Conservation (phyloP, 2,329 filamentous ascomycete species). For the Thielaviopsis populi region DNA sequence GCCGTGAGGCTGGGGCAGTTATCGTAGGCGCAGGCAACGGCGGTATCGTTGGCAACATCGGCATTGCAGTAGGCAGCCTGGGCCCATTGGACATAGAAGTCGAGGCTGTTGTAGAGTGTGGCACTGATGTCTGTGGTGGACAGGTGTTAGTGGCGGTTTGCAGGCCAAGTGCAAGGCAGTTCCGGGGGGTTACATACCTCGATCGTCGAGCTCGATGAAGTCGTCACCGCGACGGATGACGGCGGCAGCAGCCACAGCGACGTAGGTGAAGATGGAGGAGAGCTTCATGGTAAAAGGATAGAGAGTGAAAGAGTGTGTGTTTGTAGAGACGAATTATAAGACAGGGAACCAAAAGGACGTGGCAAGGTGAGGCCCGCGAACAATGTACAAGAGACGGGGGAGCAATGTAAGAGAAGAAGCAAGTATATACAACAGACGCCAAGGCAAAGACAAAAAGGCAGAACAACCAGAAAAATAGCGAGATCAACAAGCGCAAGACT, state of each 20-base stretch:
- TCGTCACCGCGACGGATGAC: conserved; percentile 15
- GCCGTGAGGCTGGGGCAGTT: conserved; percentile 10
- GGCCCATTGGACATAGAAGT: conserved; percentile 16
- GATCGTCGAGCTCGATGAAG: conserved; percentile 8
- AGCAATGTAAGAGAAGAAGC: neutral
- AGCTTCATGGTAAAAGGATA: conserved; percentile 16
- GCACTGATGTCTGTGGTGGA: conserved; percentile 5
- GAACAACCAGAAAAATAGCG: neutral
- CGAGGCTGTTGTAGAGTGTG: conserved; percentile 10
- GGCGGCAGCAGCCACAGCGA: conserved; percentile 13
- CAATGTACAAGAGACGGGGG: neutral
- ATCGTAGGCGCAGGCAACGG: conserved; percentile 14
- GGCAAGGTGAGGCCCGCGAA: neutral
- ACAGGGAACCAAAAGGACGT: neutral
- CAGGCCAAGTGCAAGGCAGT: neutral
- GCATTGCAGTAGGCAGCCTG: conserved; percentile 16
- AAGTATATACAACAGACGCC: neutral
- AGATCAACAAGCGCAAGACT: conserved; percentile 15
- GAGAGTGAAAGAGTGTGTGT: too few species aligned
- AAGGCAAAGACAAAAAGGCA: neutral
- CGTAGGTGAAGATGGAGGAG: conserved; percentile 10
- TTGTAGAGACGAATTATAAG: neutral
- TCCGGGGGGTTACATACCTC: conserved; percentile 9
- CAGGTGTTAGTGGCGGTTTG: neutral
- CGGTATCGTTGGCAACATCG: conserved; percentile 8